Percentiles rank a stretch among this genome's conserved stretches.
phyloP scores from a whole-genome alignment of 2,329 filamentous ascomycete species.

The Colletotrichum cereale region DNA sequence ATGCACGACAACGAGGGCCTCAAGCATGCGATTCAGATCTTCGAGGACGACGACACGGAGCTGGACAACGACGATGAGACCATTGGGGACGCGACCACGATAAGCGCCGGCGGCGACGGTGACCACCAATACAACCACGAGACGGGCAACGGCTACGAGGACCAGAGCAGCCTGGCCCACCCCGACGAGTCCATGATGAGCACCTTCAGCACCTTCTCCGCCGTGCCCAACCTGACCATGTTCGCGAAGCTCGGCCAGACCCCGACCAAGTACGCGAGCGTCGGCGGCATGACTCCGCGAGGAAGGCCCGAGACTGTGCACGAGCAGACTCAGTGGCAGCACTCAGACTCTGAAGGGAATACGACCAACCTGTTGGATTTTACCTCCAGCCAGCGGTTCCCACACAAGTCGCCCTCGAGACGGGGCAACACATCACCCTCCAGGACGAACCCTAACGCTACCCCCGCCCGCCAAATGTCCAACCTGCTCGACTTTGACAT shows the following conservation, averaged over 20 bases:
- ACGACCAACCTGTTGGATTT: slow-evolving; percentile 90
- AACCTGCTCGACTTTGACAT: slow-evolving; percentile 92
- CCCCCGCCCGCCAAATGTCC: slow-evolving; percentile 68
- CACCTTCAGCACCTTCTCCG: slow-evolving; percentile 90
- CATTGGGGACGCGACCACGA: slow-evolving; percentile 38
- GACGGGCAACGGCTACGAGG: slow-evolving; percentile 48
- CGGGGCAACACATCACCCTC: slow-evolving; percentile 43
- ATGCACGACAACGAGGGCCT: slow-evolving; percentile 68
- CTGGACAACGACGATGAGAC: slow-evolving; percentile 28
- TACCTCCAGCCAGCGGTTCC: slow-evolving; percentile 75
- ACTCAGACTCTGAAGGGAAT: slow-evolving; percentile 63
- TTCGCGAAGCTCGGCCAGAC: slow-evolving; percentile 81
- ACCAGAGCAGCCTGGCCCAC: slow-evolving; percentile 57
- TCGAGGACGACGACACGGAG: slow-evolving; percentile 64
- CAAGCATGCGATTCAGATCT: slow-evolving; percentile 71
- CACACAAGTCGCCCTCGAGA: slow-evolving; percentile 63
- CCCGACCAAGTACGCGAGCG: slow-evolving; percentile 64
- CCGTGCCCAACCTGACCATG: slow-evolving; percentile 87
- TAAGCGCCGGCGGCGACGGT: slow-evolving; percentile 41
- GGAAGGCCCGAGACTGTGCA: slow-evolving; percentile 51
- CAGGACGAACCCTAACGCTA: slow-evolving; percentile 50
- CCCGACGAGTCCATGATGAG: slow-evolving; percentile 82
- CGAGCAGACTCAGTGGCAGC: slow-evolving; percentile 51
- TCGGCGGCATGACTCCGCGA: slow-evolving; percentile 56
- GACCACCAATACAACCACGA: slow-evolving; percentile 31